phyloP scores from a whole-genome alignment of 2,329 filamentous ascomycete species.

The Colletotrichum sp. region DNA sequence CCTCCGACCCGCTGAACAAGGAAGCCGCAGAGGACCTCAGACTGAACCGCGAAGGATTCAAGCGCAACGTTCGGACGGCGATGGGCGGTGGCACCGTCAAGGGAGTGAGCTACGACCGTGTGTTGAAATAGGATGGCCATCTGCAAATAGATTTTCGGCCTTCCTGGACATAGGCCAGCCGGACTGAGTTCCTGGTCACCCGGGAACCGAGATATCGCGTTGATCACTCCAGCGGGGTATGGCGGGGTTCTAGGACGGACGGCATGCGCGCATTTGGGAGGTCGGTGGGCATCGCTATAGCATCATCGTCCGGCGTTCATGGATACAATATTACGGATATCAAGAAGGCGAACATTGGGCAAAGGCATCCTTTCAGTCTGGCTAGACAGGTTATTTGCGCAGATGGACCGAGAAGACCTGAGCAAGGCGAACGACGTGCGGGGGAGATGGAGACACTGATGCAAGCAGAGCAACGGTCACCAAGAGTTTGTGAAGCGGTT shows the following conservation, averaged over 20 bases:
- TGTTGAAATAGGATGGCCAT: constrained; percentile 62
- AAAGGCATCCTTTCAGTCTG: not conserved
- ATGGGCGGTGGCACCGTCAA: constrained; percentile 84
- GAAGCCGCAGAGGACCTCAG: constrained; percentile 94
- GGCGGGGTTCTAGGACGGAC: not conserved
- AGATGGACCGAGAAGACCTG: not conserved
- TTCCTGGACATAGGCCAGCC: not conserved
- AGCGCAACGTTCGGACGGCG: constrained; percentile 82
- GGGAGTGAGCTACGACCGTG: constrained; percentile 77
- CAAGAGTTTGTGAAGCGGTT: not conserved
- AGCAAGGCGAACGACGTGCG: not conserved
- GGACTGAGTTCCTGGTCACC: not conserved
- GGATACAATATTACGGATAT: constrained; percentile 13
- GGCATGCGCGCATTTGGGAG: constrained; percentile 1
- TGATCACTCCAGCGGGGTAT: not conserved
- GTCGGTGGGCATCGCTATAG: constrained; percentile 10
- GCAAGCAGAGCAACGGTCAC: not conserved
- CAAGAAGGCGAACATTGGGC: not conserved
- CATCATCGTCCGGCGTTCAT: constrained; percentile 20
- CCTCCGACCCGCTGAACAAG: constrained; percentile 97
- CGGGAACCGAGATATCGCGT: not conserved
- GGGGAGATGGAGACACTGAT: not conserved
- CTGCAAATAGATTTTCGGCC: not conserved
- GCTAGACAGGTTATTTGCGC: not conserved
- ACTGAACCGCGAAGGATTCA: constrained; percentile 84